Conservation (phyloP, 75 land plant genomes). For the Pinus tabuliformis region DNA sequence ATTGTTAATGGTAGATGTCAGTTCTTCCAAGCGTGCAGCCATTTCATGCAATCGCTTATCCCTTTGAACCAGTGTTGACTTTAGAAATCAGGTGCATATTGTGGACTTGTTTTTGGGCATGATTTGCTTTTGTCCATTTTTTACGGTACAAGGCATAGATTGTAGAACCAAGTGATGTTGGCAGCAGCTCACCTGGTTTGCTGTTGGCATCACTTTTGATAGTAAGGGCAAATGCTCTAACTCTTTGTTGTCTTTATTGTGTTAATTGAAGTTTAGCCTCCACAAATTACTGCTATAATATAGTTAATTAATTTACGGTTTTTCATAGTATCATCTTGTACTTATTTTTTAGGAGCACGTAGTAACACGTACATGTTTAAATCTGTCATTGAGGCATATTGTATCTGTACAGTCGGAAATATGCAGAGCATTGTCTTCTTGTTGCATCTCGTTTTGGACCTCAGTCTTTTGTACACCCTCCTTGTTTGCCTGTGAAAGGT, state of each 20-base stretch:
- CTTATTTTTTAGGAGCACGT: background rate
- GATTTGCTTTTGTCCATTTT: background rate
- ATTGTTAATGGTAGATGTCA: constrained; percentile 24
- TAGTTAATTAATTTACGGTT: background rate
- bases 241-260: background rate
- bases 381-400: constrained; percentile 5
- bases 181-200: background rate
- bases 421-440: constrained; percentile 52
- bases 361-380: too few relatives aligned
- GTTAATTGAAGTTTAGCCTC: too few relatives aligned
- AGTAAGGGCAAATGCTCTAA: background rate
- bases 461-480: constrained; percentile 32
- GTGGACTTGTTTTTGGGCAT: background rate
- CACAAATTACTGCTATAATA: too few relatives aligned
- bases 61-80: constrained; percentile 46
- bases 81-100: constrained; percentile 40
- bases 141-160: background rate
- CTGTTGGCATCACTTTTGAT: background rate
- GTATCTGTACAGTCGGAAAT: constrained; percentile 34
- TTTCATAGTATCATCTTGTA: background rate
- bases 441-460: constrained; percentile 42
- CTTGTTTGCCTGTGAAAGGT: constrained; percentile 26
- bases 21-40: constrained; percentile 57
- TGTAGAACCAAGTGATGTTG: background rate
- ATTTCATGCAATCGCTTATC: constrained; percentile 62